Evolutionary conservation across 1,139 yeast genomes (phyloP).

Genomic region (Blastobotrys proliferans): DNA sequence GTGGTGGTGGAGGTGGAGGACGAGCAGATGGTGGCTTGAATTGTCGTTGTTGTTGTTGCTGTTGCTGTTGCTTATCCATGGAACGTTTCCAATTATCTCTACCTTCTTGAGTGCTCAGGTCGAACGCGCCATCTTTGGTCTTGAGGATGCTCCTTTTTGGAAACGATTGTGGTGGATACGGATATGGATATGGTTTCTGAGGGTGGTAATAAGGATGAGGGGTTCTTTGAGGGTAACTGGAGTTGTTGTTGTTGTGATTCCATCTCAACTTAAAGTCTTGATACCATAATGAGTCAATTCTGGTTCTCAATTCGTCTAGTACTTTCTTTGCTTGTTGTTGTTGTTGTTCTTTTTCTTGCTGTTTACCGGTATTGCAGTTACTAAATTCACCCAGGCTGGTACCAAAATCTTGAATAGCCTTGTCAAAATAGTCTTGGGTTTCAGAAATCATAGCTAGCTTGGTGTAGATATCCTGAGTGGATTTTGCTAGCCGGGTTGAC

Average conservation of each 20-base stretch:
- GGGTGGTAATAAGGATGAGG: neutral
- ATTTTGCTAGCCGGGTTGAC: neutral
- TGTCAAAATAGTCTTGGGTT: constrained; percentile 11
- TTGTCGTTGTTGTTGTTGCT: neutral
- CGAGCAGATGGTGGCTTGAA: neutral
- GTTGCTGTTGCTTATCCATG: constrained; percentile 1
- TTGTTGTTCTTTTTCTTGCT: constrained; percentile 5
- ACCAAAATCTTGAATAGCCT: constrained; percentile 7
- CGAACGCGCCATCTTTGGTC: constrained; percentile 32
- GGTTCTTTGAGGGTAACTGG: no score
- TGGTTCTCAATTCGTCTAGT: no score
- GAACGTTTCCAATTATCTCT: constrained; percentile 26
- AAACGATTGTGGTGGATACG: no score
- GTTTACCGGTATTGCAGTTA: neutral
- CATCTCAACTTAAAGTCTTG: no score
- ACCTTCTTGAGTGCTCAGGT: constrained; percentile 28
- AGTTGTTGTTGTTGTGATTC: neutral
- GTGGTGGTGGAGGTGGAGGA: neutral
- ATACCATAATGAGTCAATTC: no score
- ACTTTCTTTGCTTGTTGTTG: neutral
- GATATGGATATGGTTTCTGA: constrained; percentile 4
- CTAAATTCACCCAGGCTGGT: neutral
- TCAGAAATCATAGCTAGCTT: constrained; percentile 4
- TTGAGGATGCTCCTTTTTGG: constrained; percentile 40
- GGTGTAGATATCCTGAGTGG: constrained; percentile 5